Conservation (phyloP, 2,329 filamentous ascomycete genomes). For the Cercospora brassicicola region DNA sequence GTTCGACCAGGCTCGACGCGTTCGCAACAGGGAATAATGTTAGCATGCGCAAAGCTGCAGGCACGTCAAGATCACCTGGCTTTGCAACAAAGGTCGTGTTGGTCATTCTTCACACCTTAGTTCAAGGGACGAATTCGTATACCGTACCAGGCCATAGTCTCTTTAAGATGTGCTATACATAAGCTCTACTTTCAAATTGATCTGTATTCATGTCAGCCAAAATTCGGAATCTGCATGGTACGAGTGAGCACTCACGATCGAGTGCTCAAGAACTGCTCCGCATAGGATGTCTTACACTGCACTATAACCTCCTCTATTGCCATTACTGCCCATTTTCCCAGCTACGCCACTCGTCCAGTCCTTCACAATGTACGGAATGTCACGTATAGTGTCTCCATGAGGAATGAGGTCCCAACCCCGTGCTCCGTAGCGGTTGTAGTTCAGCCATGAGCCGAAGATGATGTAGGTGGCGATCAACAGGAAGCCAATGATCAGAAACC, state of each 20-base stretch:
- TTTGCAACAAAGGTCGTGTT: background rate
- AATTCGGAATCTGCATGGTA: background rate
- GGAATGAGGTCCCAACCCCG: constrained; percentile 93
- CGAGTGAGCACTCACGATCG: constrained; percentile 12
- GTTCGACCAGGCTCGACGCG: background rate
- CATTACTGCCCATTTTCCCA: constrained; percentile 75
- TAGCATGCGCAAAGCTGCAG: background rate
- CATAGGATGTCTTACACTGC: constrained; percentile 58
- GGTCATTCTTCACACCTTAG: background rate
- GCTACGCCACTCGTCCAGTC: constrained; percentile 80
- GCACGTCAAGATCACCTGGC: background rate
- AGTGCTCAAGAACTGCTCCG: constrained; percentile 7
- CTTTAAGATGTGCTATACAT: background rate
- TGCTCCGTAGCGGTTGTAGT: constrained; percentile 95
- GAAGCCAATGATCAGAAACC: constrained; percentile 90
- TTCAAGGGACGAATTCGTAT: background rate
- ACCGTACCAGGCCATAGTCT: background rate
- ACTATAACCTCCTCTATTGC: constrained; percentile 87
- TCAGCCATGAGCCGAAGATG: constrained; percentile 97
- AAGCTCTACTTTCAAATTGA: background rate
- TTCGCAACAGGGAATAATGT: background rate
- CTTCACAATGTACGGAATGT: constrained; percentile 86
- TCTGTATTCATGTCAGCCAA: background rate
- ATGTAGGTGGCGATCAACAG: constrained; percentile 83
- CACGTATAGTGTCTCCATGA: constrained; percentile 86